Evolutionary conservation across 2,329 filamentous ascomycete species (phyloP), one percentile per base, ranked within the genome.

Genomic region (Monilinia fructicola): DNA sequence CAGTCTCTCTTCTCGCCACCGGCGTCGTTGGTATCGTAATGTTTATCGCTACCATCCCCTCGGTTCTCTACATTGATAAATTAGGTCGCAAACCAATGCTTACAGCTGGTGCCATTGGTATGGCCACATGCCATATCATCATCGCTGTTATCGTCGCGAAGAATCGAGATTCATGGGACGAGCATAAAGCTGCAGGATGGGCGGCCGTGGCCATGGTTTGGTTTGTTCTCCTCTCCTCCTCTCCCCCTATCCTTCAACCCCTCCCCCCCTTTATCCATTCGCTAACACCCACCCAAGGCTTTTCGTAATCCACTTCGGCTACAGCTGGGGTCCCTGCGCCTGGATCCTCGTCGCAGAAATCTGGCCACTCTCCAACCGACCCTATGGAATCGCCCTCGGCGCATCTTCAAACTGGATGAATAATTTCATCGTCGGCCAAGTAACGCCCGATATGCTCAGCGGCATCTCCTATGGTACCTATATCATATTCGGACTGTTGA

Each of bases 261-360:
- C 10, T n/a, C n/a, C 7, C 18, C 23, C 10, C 2, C 18, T 5
- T 40, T 14, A 48, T 18, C 16, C 9, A 4, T 16, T 40, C 23
- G 9, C 23, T 14, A 16, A 48, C 2, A n/a, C 4, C 14, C 21
- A 31, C 38, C 9, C 28, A 18, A 65, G 56, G 89, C 81, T 93
- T 0, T 92, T 90, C 70, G 86, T 91, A 38, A 80, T 91, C 40
- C 85, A 90, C 76, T 93, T 93, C 73, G 90, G 88, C 40, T 92
- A 91, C 75, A 87, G 84, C 0, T 93, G 90, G 90, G 88, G 89
- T 0, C 90, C 89, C 2, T 89, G 86, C 72, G 84, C 87, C 0
- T 92, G 90, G 90, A 90, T 91, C 68, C 82, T 93, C 65, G 84
- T 91, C 1, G 85, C 88, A 2, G 90, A 92, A 77, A 86, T 93